A percentile compares a stretch with the other conserved stretches of the same genome.
Conservation (phyloP, 2,329 filamentous ascomycete genomes). For the Aaosphaeria pasadenensis region DNA sequence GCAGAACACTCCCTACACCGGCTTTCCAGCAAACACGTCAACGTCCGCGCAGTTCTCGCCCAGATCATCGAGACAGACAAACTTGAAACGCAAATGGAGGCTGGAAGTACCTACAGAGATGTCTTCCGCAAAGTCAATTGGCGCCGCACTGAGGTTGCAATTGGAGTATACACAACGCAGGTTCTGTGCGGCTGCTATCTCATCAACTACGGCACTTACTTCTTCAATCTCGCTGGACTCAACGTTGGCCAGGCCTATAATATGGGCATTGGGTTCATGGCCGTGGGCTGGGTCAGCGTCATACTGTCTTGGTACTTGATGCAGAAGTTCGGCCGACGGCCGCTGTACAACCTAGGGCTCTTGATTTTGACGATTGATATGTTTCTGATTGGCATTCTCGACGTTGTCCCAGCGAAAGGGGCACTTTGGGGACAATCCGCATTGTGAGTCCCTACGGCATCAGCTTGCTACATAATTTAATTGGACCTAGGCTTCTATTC, state of each 20-base stretch:
- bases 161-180: constrained; percentile 45
- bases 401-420: constrained; percentile 47
- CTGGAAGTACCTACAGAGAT: constrained; percentile 70
- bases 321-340: constrained; percentile 70
- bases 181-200: constrained; percentile 42
- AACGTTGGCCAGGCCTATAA: constrained; percentile 35
- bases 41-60: constrained; percentile 58
- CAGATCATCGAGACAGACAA: constrained; percentile 88
- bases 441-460: constrained; percentile 13
- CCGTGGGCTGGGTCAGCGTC: constrained; percentile 69
- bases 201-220: constrained; percentile 43
- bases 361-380: constrained; percentile 57
- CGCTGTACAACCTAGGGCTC: constrained; percentile 66
- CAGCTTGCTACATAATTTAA: constrained; percentile 2
- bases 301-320: constrained; percentile 77
- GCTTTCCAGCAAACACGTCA: constrained; percentile 52
- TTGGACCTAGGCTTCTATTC: constrained; percentile 5
- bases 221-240: constrained; percentile 42
- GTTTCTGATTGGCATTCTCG: constrained; percentile 75
- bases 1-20: constrained; percentile 64
- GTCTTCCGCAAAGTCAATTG: constrained; percentile 76
- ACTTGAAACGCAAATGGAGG: constrained; percentile 56
- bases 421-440: constrained; percentile 42
- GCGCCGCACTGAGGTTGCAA: constrained; percentile 69
- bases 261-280: constrained; percentile 52